A percentile compares a stretch with the other conserved stretches of the same genome.
These are phyloP conservation scores for Crucibulum laeve DNA, from an alignment of 768 basidiomycete species.

Conservation along the genomic window DNA sequence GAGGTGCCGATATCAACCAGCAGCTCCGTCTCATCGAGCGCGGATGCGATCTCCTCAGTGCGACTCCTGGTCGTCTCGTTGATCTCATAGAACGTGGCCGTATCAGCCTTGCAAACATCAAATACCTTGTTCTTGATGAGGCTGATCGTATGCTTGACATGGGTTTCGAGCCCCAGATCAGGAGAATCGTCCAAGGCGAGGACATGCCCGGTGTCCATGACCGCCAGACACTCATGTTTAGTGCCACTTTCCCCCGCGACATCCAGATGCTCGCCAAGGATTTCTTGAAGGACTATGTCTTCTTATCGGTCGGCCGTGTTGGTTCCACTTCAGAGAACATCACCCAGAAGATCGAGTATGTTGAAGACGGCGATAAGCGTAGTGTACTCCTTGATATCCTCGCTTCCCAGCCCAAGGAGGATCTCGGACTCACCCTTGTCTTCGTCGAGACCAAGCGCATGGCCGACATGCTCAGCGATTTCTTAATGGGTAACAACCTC, in stretches of 20 bases:
- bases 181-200: constrained; percentile 95
- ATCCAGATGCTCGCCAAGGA: constrained; percentile 96
- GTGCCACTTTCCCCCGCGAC: constrained; percentile 97
- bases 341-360: constrained; percentile 97
- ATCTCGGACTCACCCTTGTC: constrained; percentile 79
- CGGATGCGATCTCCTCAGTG: constrained; percentile 94
- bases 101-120: constrained; percentile 94
- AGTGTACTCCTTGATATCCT: constrained; percentile 95
- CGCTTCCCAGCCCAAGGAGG: constrained; percentile 62
- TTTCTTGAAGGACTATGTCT: constrained; percentile 98
- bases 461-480: constrained; percentile 98
- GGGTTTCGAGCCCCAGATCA: constrained; percentile 99
- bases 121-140: constrained; percentile 97
- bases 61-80: constrained; percentile 96
- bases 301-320: constrained; percentile 97
- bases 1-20: constrained; percentile 95
- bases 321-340: constrained; percentile 99
- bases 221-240: constrained; percentile 99
- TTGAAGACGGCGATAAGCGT: constrained; percentile 95
- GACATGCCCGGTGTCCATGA: constrained; percentile 95
- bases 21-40: constrained; percentile 94
- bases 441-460: constrained; percentile 99
- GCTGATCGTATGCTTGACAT: constrained; percentile 99
- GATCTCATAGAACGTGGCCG: constrained; percentile 97
- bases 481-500: constrained; percentile 77